Percentiles rank a stretch among this genome's conserved stretches.
Conservation (phyloP, 805 yeast species). For the Ogataea nitratoaversa region DNA sequence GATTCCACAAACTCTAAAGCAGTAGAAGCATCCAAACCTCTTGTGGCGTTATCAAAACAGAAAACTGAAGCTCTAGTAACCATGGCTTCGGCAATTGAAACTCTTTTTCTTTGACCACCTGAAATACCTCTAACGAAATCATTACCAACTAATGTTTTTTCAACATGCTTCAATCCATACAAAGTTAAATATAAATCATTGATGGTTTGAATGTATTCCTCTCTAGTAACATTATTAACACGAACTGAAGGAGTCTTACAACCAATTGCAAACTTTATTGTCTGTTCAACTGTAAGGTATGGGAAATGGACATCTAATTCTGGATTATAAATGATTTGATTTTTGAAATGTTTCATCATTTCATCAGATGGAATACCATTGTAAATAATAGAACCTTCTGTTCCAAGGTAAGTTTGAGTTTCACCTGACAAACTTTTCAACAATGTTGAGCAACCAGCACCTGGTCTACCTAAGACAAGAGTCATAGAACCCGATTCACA, state of each 20-base stretch:
- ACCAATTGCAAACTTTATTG: conserved; percentile 50
- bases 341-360: conserved; percentile 41
- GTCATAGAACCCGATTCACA: conserved; percentile 50
- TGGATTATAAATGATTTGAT: conserved; percentile 49
- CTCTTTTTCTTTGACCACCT: conserved; percentile 85
- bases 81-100: conserved; percentile 74
- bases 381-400: conserved; percentile 39
- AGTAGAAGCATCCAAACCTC: conserved; percentile 69
- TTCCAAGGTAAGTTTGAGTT: conserved; percentile 33
- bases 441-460: conserved; percentile 61
- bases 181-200: conserved; percentile 46
- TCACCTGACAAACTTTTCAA: conserved; percentile 45
- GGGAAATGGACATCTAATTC: conserved; percentile 57
- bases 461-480: conserved; percentile 53
- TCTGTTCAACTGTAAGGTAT: conserved; percentile 48
- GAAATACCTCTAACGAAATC: conserved; percentile 66
- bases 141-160: conserved; percentile 57
- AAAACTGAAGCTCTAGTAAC: conserved; percentile 60
- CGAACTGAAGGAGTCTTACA: conserved; percentile 49
- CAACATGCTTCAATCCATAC: conserved; percentile 53
- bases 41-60: conserved; percentile 75
- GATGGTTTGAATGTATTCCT: conserved; percentile 34
- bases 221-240: conserved; percentile 35
- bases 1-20: conserved; percentile 63
- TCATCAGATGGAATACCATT: conserved; percentile 44